Percentiles rank a stretch among this genome's conserved stretches.
Conservation (phyloP, 352 stramenopile species). For the Phytopythium vexans region DNA sequence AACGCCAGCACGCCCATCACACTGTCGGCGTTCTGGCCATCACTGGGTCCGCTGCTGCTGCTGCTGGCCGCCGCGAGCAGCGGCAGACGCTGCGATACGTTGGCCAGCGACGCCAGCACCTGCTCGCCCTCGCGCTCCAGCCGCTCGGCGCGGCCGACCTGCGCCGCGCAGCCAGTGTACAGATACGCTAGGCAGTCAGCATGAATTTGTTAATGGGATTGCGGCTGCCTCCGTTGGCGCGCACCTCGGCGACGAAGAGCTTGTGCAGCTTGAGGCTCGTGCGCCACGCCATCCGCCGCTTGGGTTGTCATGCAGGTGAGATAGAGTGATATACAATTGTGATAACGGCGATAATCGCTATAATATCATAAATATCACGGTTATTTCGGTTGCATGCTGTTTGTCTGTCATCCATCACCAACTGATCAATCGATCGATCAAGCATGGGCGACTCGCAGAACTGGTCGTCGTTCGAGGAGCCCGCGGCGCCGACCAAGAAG, state of each 20-base stretch:
- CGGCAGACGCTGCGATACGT: slow-evolving; percentile 58
- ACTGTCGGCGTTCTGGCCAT: slow-evolving; percentile 4
- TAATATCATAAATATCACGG: too few species aligned
- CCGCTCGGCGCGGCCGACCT: slow-evolving; percentile 42
- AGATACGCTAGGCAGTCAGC: background rate
- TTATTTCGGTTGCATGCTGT: too few species aligned
- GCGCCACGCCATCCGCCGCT: slow-evolving; percentile 28
- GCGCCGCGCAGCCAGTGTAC: slow-evolving; percentile 11
- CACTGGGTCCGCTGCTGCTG: background rate
- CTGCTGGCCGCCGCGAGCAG: slow-evolving; percentile 18
- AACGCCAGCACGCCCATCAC: slow-evolving; percentile 46
- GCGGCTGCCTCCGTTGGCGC: background rate
- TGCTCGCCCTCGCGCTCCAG: slow-evolving; percentile 63
- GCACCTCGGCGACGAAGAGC: slow-evolving; percentile 56
- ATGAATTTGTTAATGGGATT: background rate
- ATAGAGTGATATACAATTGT: too few species aligned
- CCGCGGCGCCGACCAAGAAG: slow-evolving; percentile 15
- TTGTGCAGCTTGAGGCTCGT: slow-evolving; percentile 69
- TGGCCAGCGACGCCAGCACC: slow-evolving; percentile 66
- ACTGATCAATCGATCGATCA: background rate
- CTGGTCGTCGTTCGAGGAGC: slow-evolving; percentile 77
- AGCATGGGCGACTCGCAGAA: slow-evolving; percentile 77
- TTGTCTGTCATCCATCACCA: background rate
- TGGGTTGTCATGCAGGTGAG: too few species aligned
- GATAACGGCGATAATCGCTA: too few species aligned